Percentiles rank a stretch among this genome's conserved stretches.
These are phyloP conservation scores for Kockiozyma suomiensis DNA, from an alignment of 805 yeast genomes.

Conservation along the genomic window DNA sequence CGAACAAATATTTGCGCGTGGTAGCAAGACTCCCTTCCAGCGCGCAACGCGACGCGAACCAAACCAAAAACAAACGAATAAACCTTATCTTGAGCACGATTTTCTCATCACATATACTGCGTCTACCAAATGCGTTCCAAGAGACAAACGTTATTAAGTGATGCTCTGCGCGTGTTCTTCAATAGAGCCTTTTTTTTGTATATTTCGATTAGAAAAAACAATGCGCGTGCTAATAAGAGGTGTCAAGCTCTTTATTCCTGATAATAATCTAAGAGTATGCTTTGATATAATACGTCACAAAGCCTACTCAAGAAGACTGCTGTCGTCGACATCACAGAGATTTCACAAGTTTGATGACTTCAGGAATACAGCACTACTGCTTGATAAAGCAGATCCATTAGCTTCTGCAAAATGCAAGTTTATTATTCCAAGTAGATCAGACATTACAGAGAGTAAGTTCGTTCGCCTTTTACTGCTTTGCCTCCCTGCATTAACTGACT, in stretches of 20 bases:
- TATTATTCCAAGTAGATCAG: constrained; percentile 29
- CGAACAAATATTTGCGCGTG: too few relatives aligned
- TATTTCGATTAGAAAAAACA: too few relatives aligned
- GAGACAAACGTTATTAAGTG: background rate
- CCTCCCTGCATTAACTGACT: background rate
- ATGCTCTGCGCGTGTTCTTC: background rate
- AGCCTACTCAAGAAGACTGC: background rate
- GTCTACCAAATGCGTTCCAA: background rate
- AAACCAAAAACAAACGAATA: constrained; percentile 1
- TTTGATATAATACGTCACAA: background rate
- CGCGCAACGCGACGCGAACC: constrained; percentile 13
- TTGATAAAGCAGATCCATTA: constrained; percentile 28
- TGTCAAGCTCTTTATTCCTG: background rate
- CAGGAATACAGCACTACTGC: constrained; percentile 15
- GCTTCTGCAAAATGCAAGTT: constrained; percentile 22
- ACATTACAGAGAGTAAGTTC: constrained; percentile 26
- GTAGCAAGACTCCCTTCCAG: background rate
- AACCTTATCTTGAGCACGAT: background rate
- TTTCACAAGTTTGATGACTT: background rate
- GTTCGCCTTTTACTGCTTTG: background rate
- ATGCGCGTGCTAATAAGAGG: background rate
- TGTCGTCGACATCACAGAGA: background rate
- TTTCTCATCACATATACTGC: background rate
- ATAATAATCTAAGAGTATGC: too few relatives aligned
- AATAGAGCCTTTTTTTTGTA: background rate